phyloP scores from a whole-genome alignment of 129 eudicot species.

The Flaveria robusta region DNA sequence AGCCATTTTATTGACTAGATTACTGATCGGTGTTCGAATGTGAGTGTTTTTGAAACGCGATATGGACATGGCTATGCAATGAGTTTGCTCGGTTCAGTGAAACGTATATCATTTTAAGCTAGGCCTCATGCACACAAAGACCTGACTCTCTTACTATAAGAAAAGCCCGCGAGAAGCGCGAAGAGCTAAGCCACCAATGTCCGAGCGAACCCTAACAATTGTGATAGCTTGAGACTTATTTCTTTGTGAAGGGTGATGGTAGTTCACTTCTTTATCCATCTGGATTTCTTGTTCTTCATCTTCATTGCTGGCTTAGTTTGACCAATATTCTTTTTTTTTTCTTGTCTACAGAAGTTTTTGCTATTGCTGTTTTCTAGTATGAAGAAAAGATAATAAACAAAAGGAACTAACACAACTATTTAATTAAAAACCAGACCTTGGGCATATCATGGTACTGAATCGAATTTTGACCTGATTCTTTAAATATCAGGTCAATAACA shows the following conservation, averaged over 20 bases:
- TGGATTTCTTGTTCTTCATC: conserved; percentile 37
- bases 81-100: no score
- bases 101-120: no score
- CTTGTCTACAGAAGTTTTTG: conserved; percentile 52
- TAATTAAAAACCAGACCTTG: conserved; percentile 21
- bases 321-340: conserved; percentile 66
- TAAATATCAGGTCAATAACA: not conserved
- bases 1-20: conserved; percentile 68
- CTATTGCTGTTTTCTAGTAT: conserved; percentile 48
- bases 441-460: not conserved
- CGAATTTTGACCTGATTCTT: not conserved
- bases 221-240: conserved; percentile 55
- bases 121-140: no score
- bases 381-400: conserved; percentile 36
- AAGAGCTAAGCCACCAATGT: no score
- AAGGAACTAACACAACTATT: conserved; percentile 34
- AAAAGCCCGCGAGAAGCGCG: no score
- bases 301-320: conserved; percentile 54
- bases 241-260: conserved; percentile 30
- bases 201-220: conserved; percentile 47
- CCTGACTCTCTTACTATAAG: no score
- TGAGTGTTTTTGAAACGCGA: conserved; percentile 61
- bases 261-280: conserved; percentile 27
- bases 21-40: conserved; percentile 68
- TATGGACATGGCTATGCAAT: conserved; percentile 59